Percentiles rank a stretch among this genome's conserved stretches.
Conservation (phyloP, 1,284 basidiomycete species). For the Mycena citricolor region DNA sequence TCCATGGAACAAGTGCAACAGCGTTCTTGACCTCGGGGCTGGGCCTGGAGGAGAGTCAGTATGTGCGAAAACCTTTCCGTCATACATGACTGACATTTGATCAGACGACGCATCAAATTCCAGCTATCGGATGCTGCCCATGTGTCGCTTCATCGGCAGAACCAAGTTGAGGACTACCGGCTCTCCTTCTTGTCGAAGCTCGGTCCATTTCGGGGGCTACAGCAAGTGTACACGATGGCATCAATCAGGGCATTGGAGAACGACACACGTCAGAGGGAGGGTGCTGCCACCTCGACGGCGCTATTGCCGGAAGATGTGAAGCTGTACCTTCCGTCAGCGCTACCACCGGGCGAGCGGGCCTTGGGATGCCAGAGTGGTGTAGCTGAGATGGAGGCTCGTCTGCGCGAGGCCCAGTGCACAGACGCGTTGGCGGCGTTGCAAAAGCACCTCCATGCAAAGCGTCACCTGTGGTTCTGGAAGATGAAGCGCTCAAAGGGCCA, state of each 20-base stretch:
- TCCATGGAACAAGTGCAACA: neutral
- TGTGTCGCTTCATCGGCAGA: neutral
- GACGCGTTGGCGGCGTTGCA: slow-evolving; percentile 9
- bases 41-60: slow-evolving; percentile 7
- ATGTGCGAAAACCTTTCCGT: neutral
- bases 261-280: no score
- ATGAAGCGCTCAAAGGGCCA: slow-evolving; percentile 9
- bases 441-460: slow-evolving; percentile 7
- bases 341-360: neutral
- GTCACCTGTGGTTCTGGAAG: slow-evolving; percentile 10
- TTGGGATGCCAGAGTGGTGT: slow-evolving; percentile 1
- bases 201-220: slow-evolving; percentile 5
- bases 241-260: neutral
- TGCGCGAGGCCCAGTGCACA: slow-evolving; percentile 6
- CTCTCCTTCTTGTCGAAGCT: neutral
- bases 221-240: slow-evolving; percentile 10
- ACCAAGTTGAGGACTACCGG: slow-evolving; percentile 3
- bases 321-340: neutral
- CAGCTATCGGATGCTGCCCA: neutral
- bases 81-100: neutral
- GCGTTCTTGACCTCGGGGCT: slow-evolving; percentile 1
- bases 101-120: slow-evolving; percentile 3
- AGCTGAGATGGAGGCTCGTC: slow-evolving; percentile 5
- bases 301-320: neutral
- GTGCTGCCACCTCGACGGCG: neutral